Evolutionary conservation across 331 rosid species (phyloP).

Genomic region (Telfairia occidentalis): DNA sequence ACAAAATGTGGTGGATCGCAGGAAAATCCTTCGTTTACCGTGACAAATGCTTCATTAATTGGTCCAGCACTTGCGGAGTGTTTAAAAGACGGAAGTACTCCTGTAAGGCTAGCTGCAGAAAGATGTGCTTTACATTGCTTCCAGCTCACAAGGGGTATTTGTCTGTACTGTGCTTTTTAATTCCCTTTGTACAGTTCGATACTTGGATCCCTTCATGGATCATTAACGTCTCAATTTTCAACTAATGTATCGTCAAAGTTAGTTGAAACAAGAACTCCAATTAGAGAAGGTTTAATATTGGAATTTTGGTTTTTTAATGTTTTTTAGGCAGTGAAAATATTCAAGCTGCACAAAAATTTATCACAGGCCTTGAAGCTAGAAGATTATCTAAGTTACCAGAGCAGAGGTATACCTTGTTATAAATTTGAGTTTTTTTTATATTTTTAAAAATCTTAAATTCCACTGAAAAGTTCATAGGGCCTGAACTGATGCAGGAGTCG

Average conservation of each 20-base stretch:
- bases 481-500: background rate
- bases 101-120: constrained; percentile 89
- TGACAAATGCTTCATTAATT: constrained; percentile 31
- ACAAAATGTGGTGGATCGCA: constrained; percentile 25
- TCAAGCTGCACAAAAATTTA: constrained; percentile 80
- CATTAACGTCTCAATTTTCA: background rate
- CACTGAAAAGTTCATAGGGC: background rate
- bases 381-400: constrained; percentile 76
- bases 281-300: background rate
- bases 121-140: constrained; percentile 75
- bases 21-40: constrained; percentile 54
- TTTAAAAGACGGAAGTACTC: constrained; percentile 78
- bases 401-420: constrained; percentile 38
- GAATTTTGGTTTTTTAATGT: background rate
- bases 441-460: background rate
- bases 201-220: background rate
- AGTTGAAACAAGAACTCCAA: background rate
- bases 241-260: background rate
- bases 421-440: too few species aligned
- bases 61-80: constrained; percentile 86
- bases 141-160: constrained; percentile 72
- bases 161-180: constrained; percentile 9
- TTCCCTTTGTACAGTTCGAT: background rate
- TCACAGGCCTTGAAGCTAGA: constrained; percentile 92
- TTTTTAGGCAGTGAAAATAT: constrained; percentile 72